phyloP scores from a whole-genome alignment of 306 rosid species.

The Cyclanthera cordifolia region DNA sequence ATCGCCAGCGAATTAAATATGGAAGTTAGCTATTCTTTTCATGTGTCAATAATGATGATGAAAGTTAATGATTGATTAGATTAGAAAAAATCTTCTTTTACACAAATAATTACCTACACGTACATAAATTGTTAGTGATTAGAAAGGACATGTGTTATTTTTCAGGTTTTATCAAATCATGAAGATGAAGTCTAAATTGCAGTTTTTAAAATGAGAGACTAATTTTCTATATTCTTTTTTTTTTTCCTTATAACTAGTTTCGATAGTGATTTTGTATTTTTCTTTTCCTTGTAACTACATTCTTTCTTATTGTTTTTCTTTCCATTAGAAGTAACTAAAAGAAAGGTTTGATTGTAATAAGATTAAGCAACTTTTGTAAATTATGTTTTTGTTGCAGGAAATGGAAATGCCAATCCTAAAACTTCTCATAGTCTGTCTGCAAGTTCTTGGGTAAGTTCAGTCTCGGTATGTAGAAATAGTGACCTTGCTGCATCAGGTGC shows the following conservation, averaged over 20 bases:
- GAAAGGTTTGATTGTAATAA: neutral
- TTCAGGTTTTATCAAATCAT: too few species aligned
- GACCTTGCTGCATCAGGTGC: conserved; percentile 96
- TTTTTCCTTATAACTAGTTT: neutral
- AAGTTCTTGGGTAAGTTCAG: conserved; percentile 74
- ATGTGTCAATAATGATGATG: too few species aligned
- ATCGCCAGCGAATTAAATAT: too few species aligned
- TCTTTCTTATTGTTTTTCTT: neutral
- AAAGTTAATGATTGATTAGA: too few species aligned
- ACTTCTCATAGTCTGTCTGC: conserved; percentile 34
- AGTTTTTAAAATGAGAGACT: too few species aligned
- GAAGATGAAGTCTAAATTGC: too few species aligned
- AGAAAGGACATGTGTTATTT: too few species aligned
- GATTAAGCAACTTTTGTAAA: neutral
- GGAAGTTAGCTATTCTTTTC: too few species aligned
- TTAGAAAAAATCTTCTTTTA: too few species aligned
- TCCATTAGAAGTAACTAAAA: neutral
- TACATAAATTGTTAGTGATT: too few species aligned
- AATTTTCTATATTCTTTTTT: neutral
- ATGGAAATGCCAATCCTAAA: conserved; percentile 31
- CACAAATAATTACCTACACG: too few species aligned
- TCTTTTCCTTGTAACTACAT: neutral
- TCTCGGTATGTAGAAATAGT: conserved; percentile 62
- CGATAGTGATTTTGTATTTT: too few species aligned
- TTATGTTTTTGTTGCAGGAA: conserved; percentile 44